Base-by-base conservation (phyloP, 768 basidiomycete species). In the Russula griseocarnosa region DNA sequence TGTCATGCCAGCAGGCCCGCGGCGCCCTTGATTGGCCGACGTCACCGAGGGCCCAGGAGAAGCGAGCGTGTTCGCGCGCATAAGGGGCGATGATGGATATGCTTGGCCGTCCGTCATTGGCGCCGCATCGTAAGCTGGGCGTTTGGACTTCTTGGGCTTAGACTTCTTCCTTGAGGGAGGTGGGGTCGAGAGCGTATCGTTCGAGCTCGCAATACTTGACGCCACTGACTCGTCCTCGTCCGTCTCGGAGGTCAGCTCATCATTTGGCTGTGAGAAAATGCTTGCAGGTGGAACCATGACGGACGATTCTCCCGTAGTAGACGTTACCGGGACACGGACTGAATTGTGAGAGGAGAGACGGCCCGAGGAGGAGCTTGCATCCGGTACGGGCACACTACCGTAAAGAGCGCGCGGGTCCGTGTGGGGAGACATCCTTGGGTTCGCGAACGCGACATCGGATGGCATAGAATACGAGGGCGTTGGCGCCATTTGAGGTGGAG, bases 121-220 rank as follows among this genome's bases (percentile, higher is more conserved):
- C 3, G 68, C 68, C 14, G 66, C 55, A 10, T 68, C 68, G 32
- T 69, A 69, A 6, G 56, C 8, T 4, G 59, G 67, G 34, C 47
- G 56, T 55, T 38, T 63, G 40, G 59, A 4, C 40, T 57, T 61
- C 32, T 61, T 53, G 50, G 40, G n/a, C 26, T 46, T 58, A 10
- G 30, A 2, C 40, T 46, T 65, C 60, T 58, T 50, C 46, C 58
- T 53, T 22, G 67, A 62, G 5, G 68, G 68, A 13, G 64, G 64
- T 14, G 68, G 68, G 5, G 68, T 69, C 22, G 62, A 44, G 44
- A 69, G 42, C 4, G 66, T 64, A 55, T 69, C 66, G 28, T 67
- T 61, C 47, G 68, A 69, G 42, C 65, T 61, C 28, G 66, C 61
- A 26, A 67, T 34, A 54, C 68, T 67, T 32, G 66, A 69, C 34